phyloP scores from a whole-genome alignment of 805 yeast species.

The Pichia cephalocereana region DNA sequence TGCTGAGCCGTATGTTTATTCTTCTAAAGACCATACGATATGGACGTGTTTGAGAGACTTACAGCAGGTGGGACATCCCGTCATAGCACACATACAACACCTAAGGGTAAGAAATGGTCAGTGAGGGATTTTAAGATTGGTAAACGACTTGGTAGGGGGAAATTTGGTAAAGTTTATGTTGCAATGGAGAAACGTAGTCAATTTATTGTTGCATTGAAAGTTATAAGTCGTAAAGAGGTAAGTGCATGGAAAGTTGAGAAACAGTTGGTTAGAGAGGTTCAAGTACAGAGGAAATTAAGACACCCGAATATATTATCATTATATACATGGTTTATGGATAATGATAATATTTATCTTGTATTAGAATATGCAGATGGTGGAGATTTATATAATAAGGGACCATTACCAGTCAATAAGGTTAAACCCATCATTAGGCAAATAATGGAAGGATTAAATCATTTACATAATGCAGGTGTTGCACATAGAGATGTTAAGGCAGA shows the following conservation, averaged over 20 bases:
- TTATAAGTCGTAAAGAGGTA: constrained; percentile 78
- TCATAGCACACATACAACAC: neutral
- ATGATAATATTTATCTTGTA: constrained; percentile 68
- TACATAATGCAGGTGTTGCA: constrained; percentile 72
- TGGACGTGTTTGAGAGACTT: constrained; percentile 9
- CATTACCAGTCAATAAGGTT: neutral
- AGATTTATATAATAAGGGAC: constrained; percentile 66
- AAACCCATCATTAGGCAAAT: neutral
- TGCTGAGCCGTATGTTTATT: too few relatives aligned
- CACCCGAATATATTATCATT: constrained; percentile 77
- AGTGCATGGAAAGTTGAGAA: constrained; percentile 66
- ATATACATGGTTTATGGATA: constrained; percentile 80
- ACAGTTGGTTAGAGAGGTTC: constrained; percentile 85
- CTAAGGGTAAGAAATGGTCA: constrained; percentile 15
- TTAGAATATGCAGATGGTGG: constrained; percentile 83
- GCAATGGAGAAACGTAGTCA: constrained; percentile 70
- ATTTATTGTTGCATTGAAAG: constrained; percentile 81
- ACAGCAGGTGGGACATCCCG: neutral
- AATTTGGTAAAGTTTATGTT: constrained; percentile 87
- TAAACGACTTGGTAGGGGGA: constrained; percentile 81
- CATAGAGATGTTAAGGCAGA: constrained; percentile 96
- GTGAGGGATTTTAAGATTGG: constrained; percentile 74
- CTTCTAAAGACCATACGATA: too few relatives aligned
- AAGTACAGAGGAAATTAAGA: constrained; percentile 70
- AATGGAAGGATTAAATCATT: constrained; percentile 50